Evolutionary conservation across 148 eudicot species (phyloP).

Genomic region (Persicaria tinctoria): DNA sequence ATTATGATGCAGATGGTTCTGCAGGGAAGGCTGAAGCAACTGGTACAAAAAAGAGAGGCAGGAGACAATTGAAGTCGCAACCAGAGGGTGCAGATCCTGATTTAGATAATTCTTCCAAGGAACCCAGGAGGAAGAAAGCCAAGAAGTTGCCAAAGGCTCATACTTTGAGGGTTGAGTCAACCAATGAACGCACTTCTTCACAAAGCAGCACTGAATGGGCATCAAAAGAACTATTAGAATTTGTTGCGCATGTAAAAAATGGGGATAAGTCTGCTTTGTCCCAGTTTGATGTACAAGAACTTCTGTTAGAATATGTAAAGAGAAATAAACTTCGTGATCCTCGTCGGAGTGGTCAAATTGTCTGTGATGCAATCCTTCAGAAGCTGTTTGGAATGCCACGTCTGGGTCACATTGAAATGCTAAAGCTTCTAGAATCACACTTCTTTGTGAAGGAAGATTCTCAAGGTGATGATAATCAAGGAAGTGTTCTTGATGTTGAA

Average conservation of each 20-base stretch:
- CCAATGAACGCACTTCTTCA: slow-evolving; percentile 21
- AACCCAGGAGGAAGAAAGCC: slow-evolving; percentile 42
- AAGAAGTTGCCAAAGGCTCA: slow-evolving; percentile 46
- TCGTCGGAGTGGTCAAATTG: slow-evolving; percentile 52
- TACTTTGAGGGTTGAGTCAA: slow-evolving; percentile 26
- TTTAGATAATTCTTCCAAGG: slow-evolving; percentile 49
- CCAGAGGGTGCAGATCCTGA: slow-evolving; percentile 44
- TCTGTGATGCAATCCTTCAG: slow-evolving; percentile 60
- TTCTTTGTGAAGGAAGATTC: slow-evolving; percentile 58
- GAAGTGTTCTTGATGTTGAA: slow-evolving; percentile 62
- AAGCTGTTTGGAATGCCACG: slow-evolving; percentile 64
- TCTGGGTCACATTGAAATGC: slow-evolving; percentile 78
- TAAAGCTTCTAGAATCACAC: slow-evolving; percentile 71
- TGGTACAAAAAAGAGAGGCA: slow-evolving; percentile 26
- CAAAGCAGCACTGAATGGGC: slow-evolving; percentile 48
- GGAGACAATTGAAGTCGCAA: slow-evolving; percentile 22
- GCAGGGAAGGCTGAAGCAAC: slow-evolving; percentile 24
- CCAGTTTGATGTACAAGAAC: slow-evolving; percentile 64
- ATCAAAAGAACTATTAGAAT: slow-evolving; percentile 60
- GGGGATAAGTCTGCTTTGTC: slow-evolving; percentile 52
- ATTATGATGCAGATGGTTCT: slow-evolving; percentile 25
- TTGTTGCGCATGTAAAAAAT: slow-evolving; percentile 62
- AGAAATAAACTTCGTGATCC: slow-evolving; percentile 73
- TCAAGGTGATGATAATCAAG: slow-evolving; percentile 73
- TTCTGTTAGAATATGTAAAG: slow-evolving; percentile 59